Percentiles rank a stretch among this genome's conserved stretches.
Evolutionary conservation across 164 flowering plant species (phyloP).

Genomic region (Warburgia ugandensis): DNA sequence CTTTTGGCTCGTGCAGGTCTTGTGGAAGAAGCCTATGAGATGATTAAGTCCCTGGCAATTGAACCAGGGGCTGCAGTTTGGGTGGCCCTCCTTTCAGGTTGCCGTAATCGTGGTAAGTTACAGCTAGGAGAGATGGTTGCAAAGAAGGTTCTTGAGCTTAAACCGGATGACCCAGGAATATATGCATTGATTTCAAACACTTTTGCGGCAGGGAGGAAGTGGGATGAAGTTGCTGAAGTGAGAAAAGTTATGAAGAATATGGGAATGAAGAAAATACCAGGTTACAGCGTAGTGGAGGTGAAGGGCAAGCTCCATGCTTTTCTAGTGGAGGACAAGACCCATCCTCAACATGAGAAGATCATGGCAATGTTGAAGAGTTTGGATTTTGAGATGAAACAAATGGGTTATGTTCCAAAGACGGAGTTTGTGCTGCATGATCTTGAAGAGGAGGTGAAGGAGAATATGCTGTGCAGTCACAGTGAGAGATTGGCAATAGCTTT

Average conservation of each 20-base stretch:
- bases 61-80: slow-evolving; percentile 21
- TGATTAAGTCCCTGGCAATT: slow-evolving; percentile 13
- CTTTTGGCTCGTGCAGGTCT: slow-evolving; percentile 27
- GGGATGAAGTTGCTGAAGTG: slow-evolving; percentile 25
- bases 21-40: slow-evolving; percentile 17
- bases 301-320: slow-evolving; percentile 21
- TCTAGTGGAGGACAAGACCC: slow-evolving; percentile 23
- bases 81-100: slow-evolving; percentile 28
- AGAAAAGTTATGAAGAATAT: slow-evolving; percentile 21
- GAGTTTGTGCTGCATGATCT: slow-evolving; percentile 21
- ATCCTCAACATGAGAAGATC: slow-evolving; percentile 18
- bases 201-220: slow-evolving; percentile 18
- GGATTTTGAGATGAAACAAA: slow-evolving; percentile 17
- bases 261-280: slow-evolving; percentile 22
- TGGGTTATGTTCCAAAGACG: slow-evolving; percentile 25
- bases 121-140: slow-evolving; percentile 17
- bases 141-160: slow-evolving; percentile 16
- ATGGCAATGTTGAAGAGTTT: slow-evolving; percentile 14
- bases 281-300: slow-evolving; percentile 20
- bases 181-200: slow-evolving; percentile 26
- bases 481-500: slow-evolving; percentile 24
- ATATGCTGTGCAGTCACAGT: slow-evolving; percentile 21
- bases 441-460: slow-evolving; percentile 18
- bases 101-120: slow-evolving; percentile 15
- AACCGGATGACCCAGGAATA: slow-evolving; percentile 29